Evolutionary conservation across 371 early-diverging fungal species (phyloP), one percentile per base, ranked within the genome.

Genomic region (Lichtheimia ornata): DNA sequence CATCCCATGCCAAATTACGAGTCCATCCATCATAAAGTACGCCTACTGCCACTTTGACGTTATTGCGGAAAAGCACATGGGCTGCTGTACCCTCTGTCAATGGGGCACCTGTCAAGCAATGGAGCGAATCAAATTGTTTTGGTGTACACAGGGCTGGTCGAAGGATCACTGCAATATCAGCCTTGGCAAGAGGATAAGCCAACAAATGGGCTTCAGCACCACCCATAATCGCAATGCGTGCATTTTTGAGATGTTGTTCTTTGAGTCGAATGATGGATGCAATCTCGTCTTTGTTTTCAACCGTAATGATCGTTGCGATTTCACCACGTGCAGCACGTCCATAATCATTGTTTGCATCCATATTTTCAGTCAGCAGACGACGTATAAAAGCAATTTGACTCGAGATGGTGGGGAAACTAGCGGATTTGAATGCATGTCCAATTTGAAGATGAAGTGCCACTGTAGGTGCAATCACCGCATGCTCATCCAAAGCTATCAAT

Each of bases 1-100:
- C 90, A 64, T 89, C 91, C 88, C 89, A 92, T 2, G 85, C 79
- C 62, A 93, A 67, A 43, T 86, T 84, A 53, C 91, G 82, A 3
- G 84, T 84, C 49, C 73, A 69, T n/a, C 85, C 83, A 47, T 85
- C 77, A 58, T 86, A 84, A 6, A 69, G 63, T 0, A 84, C 82
- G 25, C 87, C 83, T 28, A 91, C 53, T 18, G 79, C 88, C 5
- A 91, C 71, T 54, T 79, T 81, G 45, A 94, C 92, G 17, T 89
- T 87, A 25, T 85, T 81, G 13, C 70, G 66, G 58, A 76, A 69
- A 13, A 94, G 73, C 11, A 84, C 74, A 51, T 88, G 84, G 24
- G 84, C 71, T 6, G 87, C 84, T 12, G 88, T 86, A 61, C 72
- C 81, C 41, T 81, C 75, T 5, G 81, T 77, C n/a, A 84, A 58